Percentiles rank a stretch among this genome's conserved stretches.
These are phyloP conservation scores for Luffa aegyptiaca DNA, from an alignment of 306 rosid species.

Conservation along the genomic window DNA sequence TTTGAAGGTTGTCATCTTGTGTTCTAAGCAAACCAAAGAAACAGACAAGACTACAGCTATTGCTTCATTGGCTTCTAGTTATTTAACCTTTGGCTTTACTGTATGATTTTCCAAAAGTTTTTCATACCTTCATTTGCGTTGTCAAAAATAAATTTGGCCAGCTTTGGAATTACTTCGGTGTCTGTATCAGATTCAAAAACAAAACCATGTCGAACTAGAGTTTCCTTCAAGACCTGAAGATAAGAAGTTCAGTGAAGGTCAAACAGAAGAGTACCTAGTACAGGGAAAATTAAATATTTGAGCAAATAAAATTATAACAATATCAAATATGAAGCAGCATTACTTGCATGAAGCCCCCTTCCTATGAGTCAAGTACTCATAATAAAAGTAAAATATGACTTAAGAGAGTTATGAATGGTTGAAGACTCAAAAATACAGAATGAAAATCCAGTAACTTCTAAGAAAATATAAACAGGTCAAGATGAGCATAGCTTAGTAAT, in stretches of 20 bases:
- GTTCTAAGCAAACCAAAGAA: not conserved
- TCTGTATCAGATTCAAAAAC: conserved; percentile 87
- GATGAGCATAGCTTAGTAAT: not conserved
- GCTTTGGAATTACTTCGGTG: conserved; percentile 96
- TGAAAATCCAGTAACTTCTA: not conserved
- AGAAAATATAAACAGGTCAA: not conserved
- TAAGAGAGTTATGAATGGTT: not conserved
- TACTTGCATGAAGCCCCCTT: not conserved
- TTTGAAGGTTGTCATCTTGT: not conserved
- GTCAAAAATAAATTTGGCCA: conserved; percentile 87
- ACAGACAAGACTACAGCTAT: not conserved
- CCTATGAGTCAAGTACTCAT: not conserved
- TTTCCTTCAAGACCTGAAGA: conserved; percentile 78
- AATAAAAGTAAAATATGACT: not conserved
- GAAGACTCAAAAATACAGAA: conserved; percentile 1
- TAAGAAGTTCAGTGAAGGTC: not conserved
- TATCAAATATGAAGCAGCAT: not conserved
- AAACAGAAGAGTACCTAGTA: not conserved
- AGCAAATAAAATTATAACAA: not conserved
- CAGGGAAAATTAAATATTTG: not conserved
- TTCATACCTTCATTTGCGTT: conserved; percentile 57
- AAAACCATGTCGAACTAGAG: conserved; percentile 72
- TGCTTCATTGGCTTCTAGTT: not conserved
- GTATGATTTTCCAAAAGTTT: not conserved
- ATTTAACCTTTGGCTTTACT: not conserved